Evolutionary conservation across 176 grass and related monocot genomes (phyloP).

Genomic region (Carex kokanica): DNA sequence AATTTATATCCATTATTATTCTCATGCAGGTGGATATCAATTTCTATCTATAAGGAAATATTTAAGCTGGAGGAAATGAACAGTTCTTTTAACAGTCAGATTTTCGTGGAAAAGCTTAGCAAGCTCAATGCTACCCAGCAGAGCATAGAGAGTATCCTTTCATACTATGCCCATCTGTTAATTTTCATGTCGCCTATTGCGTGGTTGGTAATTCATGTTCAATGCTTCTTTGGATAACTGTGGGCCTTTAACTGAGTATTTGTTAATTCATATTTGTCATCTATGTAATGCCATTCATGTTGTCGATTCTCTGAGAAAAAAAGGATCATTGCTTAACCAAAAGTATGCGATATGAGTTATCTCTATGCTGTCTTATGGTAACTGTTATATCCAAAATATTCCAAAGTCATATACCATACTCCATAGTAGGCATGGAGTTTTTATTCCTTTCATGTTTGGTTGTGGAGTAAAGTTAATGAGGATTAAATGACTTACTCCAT

Average conservation of each 20-base stretch:
- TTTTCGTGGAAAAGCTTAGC: conserved; percentile 72
- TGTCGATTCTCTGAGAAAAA: background rate
- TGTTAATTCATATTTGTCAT: conserved; percentile 18
- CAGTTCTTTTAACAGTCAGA: conserved; percentile 70
- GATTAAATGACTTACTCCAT: too few species aligned
- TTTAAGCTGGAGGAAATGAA: conserved; percentile 37
- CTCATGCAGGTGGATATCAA: background rate
- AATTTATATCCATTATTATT: conserved; percentile 2
- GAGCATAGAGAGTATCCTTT: conserved; percentile 99
- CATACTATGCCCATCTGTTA: background rate
- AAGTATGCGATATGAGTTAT: background rate
- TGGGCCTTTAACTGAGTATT: background rate
- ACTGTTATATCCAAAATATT: conserved; percentile 5
- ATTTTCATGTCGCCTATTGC: background rate
- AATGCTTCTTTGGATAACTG: conserved; percentile 7
- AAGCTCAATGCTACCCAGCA: conserved; percentile 91
- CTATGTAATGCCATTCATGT: background rate
- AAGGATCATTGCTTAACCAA: background rate
- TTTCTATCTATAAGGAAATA: background rate
- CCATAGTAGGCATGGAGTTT: background rate
- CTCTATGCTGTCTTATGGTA: background rate
- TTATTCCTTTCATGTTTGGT: background rate
- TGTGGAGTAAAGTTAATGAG: too few species aligned
- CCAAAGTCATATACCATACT: background rate
- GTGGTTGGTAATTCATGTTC: conserved; percentile 1